Percentiles rank a stretch among this genome's conserved stretches.
phyloP scores from a whole-genome alignment of 257 asterid genomes.

The Salvia splendens region DNA sequence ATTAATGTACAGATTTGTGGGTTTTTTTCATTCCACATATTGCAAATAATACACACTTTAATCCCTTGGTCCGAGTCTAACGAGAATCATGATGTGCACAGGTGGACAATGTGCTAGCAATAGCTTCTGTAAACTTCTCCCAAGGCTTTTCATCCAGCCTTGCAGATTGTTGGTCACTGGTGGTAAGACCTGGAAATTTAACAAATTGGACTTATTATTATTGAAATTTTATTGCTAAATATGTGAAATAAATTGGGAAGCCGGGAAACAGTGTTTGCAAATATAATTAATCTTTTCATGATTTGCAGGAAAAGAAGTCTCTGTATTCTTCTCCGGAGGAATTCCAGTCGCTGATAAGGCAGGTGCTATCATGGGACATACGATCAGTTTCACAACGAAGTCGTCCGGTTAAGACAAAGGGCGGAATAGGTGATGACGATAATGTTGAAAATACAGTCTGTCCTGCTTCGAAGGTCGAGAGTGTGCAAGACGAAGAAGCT shows the following conservation, averaged over 20 bases:
- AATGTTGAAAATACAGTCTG: conserved; percentile 4
- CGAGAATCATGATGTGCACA: conserved; percentile 29
- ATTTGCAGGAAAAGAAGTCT: conserved; percentile 58
- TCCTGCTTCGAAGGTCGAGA: conserved; percentile 25
- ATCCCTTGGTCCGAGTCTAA: conserved; percentile 9
- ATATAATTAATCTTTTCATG: background rate
- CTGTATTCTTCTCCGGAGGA: conserved; percentile 69
- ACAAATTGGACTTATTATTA: too few relatives aligned
- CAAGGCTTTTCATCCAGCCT: conserved; percentile 62
- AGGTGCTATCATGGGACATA: conserved; percentile 89
- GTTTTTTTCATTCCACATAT: background rate
- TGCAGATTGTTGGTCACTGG: conserved; percentile 61
- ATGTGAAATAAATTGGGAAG: too few relatives aligned
- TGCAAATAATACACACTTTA: background rate
- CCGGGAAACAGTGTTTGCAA: too few relatives aligned
- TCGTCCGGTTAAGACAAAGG: conserved; percentile 39
- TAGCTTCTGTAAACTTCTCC: conserved; percentile 73
- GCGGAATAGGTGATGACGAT: background rate
- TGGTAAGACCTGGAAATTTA: conserved; percentile 44
- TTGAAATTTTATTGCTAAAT: too few relatives aligned
- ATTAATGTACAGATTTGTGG: background rate
- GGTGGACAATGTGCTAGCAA: conserved; percentile 64
- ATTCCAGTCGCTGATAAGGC: conserved; percentile 60
- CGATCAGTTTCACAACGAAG: conserved; percentile 79
- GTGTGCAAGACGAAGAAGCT: conserved; percentile 34